Conservation (phyloP, 306 rosid species). For the Quercus robur region DNA sequence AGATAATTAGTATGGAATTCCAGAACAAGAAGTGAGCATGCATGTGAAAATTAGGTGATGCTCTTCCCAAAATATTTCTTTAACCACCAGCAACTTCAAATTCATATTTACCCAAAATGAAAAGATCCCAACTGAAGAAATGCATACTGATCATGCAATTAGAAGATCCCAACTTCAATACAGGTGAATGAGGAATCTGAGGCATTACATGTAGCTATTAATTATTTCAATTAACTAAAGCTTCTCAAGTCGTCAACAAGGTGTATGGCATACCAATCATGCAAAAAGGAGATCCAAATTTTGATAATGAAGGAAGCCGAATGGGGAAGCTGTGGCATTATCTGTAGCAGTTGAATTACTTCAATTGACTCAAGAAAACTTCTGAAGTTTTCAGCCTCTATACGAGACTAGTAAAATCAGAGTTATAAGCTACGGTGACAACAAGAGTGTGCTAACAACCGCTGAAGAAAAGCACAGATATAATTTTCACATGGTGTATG, state of each 20-base stretch:
- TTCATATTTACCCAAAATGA: background rate
- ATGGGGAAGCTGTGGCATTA: background rate
- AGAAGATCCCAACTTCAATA: background rate
- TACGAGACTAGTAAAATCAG: background rate
- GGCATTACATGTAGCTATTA: background rate
- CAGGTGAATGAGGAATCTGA: background rate
- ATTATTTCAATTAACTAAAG: background rate
- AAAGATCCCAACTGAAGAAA: background rate
- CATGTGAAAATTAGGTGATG: background rate
- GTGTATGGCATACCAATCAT: background rate
- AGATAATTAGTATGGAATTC: background rate
- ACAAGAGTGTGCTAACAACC: background rate
- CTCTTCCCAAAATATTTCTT: background rate
- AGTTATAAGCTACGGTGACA: background rate
- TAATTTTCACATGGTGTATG: no score
- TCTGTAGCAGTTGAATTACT: background rate
- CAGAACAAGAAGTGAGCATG: background rate
- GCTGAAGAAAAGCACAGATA: no score
- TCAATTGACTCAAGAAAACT: background rate
- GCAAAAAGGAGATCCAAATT: background rate
- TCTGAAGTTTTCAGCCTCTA: background rate
- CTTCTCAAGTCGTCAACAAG: background rate
- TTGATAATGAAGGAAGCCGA: background rate
- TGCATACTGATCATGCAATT: conserved; percentile 1
- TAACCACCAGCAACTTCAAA: conserved; percentile 3